Evolutionary conservation across 805 yeast species (phyloP).

Genomic region (Komagataella ulmi): DNA sequence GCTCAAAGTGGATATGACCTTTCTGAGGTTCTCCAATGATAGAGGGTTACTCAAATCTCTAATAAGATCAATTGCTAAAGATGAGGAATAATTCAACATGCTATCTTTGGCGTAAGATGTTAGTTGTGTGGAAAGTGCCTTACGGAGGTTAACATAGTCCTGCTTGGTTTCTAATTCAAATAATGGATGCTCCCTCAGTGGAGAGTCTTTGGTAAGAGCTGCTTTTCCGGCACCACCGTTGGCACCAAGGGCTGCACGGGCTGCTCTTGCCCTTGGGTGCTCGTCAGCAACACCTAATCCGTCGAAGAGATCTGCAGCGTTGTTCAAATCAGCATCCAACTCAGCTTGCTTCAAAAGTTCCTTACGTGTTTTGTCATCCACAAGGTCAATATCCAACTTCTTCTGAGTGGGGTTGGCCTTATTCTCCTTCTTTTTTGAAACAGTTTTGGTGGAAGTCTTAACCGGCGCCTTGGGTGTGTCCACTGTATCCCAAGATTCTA

Average conservation of each 20-base stretch:
- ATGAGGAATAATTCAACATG: constrained; percentile 53
- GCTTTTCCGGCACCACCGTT: constrained; percentile 21
- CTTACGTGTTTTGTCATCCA: constrained; percentile 63
- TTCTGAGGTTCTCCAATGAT: constrained; percentile 69
- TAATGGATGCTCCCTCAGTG: constrained; percentile 63
- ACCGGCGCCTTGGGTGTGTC: constrained; percentile 58
- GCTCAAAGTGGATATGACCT: constrained; percentile 73
- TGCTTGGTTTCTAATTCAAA: constrained; percentile 72
- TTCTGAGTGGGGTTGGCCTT: constrained; percentile 24
- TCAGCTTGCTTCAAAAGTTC: constrained; percentile 73
- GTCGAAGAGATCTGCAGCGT: constrained; percentile 87
- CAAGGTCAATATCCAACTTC: constrained; percentile 45
- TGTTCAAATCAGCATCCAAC: constrained; percentile 73
- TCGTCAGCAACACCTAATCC: constrained; percentile 46
- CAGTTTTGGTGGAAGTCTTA: constrained; percentile 14
- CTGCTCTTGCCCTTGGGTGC: constrained; percentile 40
- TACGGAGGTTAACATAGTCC: constrained; percentile 70
- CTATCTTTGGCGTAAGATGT: constrained; percentile 48
- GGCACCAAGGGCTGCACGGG: constrained; percentile 26
- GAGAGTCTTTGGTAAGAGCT: constrained; percentile 42
- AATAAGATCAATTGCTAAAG: constrained; percentile 71
- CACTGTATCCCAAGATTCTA: constrained; percentile 77
- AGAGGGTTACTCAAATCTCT: constrained; percentile 79
- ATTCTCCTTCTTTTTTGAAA: constrained; percentile 20
- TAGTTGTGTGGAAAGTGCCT: constrained; percentile 51